Conservation (phyloP, 176 grass and related monocot species). For the Urochloa ruziziensis region DNA sequence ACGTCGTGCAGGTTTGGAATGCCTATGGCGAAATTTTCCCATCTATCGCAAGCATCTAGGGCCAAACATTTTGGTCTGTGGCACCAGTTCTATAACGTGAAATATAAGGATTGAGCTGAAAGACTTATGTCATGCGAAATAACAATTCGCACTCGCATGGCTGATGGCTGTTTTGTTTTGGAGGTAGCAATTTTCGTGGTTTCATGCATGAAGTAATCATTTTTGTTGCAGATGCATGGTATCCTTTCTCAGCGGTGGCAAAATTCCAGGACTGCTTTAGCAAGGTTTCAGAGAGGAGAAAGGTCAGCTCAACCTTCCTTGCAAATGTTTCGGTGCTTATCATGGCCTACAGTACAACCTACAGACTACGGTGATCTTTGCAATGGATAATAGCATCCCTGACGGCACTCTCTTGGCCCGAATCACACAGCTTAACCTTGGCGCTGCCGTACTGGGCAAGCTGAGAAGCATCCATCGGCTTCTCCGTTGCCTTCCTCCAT, state of each 20-base stretch:
- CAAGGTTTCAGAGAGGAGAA: background rate
- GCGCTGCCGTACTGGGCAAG: background rate
- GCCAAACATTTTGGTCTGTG: background rate
- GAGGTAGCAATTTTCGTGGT: background rate
- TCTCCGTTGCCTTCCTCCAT: background rate
- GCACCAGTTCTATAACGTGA: no score
- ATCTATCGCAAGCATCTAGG: background rate
- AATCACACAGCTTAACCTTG: constrained; percentile 20
- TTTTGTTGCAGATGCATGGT: background rate
- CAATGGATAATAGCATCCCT: constrained; percentile 46
- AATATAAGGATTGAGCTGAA: no score
- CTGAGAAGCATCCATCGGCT: background rate
- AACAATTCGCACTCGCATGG: no score
- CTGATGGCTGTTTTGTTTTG: background rate
- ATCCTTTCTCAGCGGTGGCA: background rate
- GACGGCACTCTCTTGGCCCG: constrained; percentile 29
- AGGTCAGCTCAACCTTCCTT: background rate
- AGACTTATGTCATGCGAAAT: no score
- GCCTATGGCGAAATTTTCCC: background rate
- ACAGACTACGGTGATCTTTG: constrained; percentile 19
- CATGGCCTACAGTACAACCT: no score
- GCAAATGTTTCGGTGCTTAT: background rate
- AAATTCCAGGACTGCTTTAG: background rate
- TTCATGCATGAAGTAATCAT: background rate
- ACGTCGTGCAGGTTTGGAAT: background rate